Evolutionary conservation across 768 basidiomycete species (phyloP).

Genomic region (Tricholoma sp.): DNA sequence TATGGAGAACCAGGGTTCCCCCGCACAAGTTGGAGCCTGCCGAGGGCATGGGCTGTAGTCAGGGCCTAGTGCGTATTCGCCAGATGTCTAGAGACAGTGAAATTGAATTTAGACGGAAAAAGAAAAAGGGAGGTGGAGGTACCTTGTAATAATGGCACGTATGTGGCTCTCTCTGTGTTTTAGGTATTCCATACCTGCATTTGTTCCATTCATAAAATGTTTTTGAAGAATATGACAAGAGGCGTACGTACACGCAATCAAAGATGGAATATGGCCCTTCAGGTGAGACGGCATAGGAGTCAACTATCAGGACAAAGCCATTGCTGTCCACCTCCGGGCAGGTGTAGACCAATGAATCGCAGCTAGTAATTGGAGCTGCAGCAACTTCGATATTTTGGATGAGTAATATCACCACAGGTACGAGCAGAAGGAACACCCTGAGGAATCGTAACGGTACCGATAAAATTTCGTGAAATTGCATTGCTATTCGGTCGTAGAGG

Average conservation of each 20-base stretch:
- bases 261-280: constrained; percentile 18
- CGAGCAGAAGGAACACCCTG: neutral
- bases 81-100: constrained; percentile 2
- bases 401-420: neutral
- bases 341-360: constrained; percentile 8
- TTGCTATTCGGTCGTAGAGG: neutral
- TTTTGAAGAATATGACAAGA: neutral
- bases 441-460: neutral
- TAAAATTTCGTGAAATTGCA: neutral
- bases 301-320: constrained; percentile 10
- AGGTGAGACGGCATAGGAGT: constrained; percentile 10
- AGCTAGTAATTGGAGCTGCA: constrained; percentile 8
- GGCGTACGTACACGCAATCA: constrained; percentile 17
- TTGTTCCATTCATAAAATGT: neutral
- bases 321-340: constrained; percentile 11
- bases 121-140: neutral
- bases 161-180: constrained; percentile 3
- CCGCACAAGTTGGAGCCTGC: constrained; percentile 9
- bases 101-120: neutral
- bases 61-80: constrained; percentile 7
- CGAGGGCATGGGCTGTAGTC: constrained; percentile 5
- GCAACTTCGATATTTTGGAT: neutral
- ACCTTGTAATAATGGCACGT: constrained; percentile 20
- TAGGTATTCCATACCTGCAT: constrained; percentile 13
- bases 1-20: constrained; percentile 9